Conservation (phyloP, 225 moss, liverwort and hornwort genomes). For the Antitrichia curtipendula region DNA sequence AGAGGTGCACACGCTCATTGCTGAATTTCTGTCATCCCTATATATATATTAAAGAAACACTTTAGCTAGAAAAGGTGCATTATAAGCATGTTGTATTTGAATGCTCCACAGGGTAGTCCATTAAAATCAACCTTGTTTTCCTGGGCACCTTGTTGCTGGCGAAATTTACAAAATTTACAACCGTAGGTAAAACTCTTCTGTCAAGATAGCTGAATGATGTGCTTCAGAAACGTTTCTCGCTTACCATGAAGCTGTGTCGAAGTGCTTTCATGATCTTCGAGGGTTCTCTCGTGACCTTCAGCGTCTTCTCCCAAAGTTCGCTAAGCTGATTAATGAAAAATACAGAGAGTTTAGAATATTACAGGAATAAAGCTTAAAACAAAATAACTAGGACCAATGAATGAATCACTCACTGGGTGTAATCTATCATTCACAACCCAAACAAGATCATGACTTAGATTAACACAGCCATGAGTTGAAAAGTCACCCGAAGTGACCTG, state of each 20-base stretch:
- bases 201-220: neutral
- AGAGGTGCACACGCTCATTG: neutral
- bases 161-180: neutral
- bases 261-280: conserved; percentile 83
- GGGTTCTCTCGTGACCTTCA: conserved; percentile 75
- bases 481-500: neutral
- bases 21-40: neutral
- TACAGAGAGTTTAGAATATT: neutral
- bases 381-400: neutral
- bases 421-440: neutral
- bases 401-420: neutral
- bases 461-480: neutral
- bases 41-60: neutral
- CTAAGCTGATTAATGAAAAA: conserved; percentile 41
- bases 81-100: neutral
- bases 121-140: neutral
- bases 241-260: conserved; percentile 92
- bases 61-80: neutral
- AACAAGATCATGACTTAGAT: neutral
- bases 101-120: neutral
- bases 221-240: neutral
- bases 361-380: neutral
- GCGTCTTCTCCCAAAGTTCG: conserved; percentile 78
- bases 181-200: neutral
- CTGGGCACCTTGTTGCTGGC: neutral